Evolutionary conservation across 208 protist genomes (phyloP).

Genomic region (Herpetomonas samuelpessoai): DNA sequence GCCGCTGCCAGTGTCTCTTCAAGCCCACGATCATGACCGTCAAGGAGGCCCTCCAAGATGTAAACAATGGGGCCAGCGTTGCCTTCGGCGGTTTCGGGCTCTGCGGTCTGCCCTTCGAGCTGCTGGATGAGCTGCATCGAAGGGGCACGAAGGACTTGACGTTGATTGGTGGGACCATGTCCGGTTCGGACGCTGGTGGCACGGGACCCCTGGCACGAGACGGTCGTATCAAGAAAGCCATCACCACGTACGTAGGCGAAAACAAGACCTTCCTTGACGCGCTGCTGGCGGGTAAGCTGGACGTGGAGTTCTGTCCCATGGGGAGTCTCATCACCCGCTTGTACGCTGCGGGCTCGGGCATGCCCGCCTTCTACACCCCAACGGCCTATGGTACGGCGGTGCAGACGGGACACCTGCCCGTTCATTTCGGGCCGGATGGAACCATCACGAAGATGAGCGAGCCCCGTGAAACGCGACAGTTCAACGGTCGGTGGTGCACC

Average conservation of each 20-base stretch:
- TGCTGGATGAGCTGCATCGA: slow-evolving; percentile 66
- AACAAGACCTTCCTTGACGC: slow-evolving; percentile 85
- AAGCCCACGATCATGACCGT: slow-evolving; percentile 21
- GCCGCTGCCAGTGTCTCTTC: slow-evolving; percentile 8
- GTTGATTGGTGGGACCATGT: slow-evolving; percentile 82
- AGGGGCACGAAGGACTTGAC: slow-evolving; percentile 70
- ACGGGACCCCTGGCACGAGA: slow-evolving; percentile 84
- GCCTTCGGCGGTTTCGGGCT: slow-evolving; percentile 91
- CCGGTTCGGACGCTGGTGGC: slow-evolving; percentile 76
- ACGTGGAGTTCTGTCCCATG: slow-evolving; percentile 93
- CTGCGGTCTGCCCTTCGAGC: slow-evolving; percentile 87
- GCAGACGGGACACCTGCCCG: slow-evolving; percentile 71
- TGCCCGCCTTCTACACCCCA: slow-evolving; percentile 94
- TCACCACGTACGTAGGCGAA: slow-evolving; percentile 94
- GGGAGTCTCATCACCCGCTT: slow-evolving; percentile 92
- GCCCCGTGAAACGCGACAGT: slow-evolving; percentile 63
- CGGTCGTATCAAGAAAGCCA: slow-evolving; percentile 67
- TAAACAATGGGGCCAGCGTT: slow-evolving; percentile 41
- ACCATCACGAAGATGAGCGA: slow-evolving; percentile 31
- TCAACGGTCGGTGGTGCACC: slow-evolving; percentile 83
- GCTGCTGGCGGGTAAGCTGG: slow-evolving; percentile 89
- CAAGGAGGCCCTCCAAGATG: slow-evolving; percentile 49
- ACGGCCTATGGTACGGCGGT: slow-evolving; percentile 88
- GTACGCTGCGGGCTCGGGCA: slow-evolving; percentile 90
- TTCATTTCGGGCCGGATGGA: slow-evolving; percentile 78